Base-by-base conservation (phyloP, 2,329 filamentous ascomycete species). In the Helotiales sp. region DNA sequence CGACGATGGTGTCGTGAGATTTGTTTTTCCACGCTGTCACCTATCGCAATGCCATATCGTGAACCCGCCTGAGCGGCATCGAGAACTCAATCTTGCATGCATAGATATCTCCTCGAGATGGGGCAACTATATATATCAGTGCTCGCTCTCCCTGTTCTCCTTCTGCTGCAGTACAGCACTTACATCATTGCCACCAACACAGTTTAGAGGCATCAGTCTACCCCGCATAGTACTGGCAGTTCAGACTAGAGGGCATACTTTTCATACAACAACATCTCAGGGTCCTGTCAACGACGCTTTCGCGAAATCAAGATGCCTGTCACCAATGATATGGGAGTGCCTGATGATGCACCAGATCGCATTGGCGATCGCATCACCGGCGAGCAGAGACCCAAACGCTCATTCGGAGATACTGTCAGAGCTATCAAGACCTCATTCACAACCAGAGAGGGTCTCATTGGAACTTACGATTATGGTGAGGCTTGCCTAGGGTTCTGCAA, bases 391-490 rank as follows among this genome's bases (percentile, higher is more conserved):
- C 75, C 71, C 0, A 76, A 75, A 66, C 71, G 72, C 46, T 73
- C 72, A 19, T 73, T 76, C 60, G 70, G 70, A 36, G 74, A 78
- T 22, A 75, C 74, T 53, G 62, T 71, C 31, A 69, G 74, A 54
- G 70, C 73, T n/a, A 57, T 76, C 48, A 66, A 68, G 1, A 77
- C 74, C 58, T 75, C 77, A 3, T 77, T 80, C 60, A 81, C 78
- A 0, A 81, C 79, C 12, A 81, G 75, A 71, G 77, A 77, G 78
- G 93, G 93, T 12, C 80, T 96, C 25, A 74, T 97, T 55, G 93
- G 93, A 62, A 81, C 86, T 67, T 97, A 97, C 74, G 89, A 97
- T 79, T 97, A 97, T 81, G 89, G 66, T 68, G 57, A 56, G 60
- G 13, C 40, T 73, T 85, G 78, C 22, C 90, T 82, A 53, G 15